Percentiles rank a stretch among this genome's conserved stretches.
phyloP scores from a whole-genome alignment of 1,284 basidiomycete species.

The Xerocomus amazonicus region DNA sequence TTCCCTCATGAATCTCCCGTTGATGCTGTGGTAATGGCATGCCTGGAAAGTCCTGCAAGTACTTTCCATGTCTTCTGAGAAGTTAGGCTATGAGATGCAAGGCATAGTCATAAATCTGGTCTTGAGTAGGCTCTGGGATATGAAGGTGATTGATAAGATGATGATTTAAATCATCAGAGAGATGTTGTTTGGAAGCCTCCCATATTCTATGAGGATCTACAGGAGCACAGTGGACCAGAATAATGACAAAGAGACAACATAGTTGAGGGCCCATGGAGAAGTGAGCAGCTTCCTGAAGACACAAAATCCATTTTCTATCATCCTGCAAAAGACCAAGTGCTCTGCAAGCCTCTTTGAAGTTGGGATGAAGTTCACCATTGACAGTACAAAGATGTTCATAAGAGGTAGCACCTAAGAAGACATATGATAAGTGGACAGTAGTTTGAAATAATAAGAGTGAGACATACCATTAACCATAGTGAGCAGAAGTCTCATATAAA shows the following conservation, averaged over 20 bases:
- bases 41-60: not conserved
- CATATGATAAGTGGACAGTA: not conserved
- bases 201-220: not conserved
- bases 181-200: not conserved
- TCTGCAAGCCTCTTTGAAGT: conserved; percentile 32
- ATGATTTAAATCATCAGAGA: not conserved
- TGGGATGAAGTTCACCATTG: conserved; percentile 12
- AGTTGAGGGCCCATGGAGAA: conserved; percentile 31
- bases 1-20: not conserved
- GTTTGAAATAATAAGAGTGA: not conserved
- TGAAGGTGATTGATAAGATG: not conserved
- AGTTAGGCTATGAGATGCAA: not conserved
- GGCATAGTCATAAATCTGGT: not conserved
- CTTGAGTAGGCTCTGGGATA: not conserved
- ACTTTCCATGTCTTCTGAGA: not conserved
- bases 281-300: conserved; percentile 32
- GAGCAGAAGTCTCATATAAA: conserved; percentile 36
- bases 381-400: conserved; percentile 32
- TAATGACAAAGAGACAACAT: conserved; percentile 27
- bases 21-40: not conserved
- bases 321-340: conserved; percentile 36
- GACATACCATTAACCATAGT: conserved; percentile 27
- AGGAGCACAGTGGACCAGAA: not conserved
- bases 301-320: conserved; percentile 36
- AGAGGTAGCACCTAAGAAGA: conserved; percentile 22